phyloP scores from a whole-genome alignment of 2,329 filamentous ascomycete species.

The Didymella pinodella region DNA sequence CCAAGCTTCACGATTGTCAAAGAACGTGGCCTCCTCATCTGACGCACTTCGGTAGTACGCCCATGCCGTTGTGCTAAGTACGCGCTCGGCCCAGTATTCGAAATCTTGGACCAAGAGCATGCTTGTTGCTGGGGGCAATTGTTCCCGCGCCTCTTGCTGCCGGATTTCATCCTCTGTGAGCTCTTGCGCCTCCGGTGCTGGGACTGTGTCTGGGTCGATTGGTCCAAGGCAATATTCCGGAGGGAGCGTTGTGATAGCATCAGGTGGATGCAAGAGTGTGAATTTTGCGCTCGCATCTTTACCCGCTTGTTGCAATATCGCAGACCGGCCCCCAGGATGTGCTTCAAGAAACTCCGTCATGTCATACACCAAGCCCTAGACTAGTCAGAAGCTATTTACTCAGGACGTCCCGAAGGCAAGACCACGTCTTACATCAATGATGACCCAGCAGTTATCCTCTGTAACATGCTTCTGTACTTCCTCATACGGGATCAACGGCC shows the following conservation, averaged over 20 bases:
- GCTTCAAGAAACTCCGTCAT: slow-evolving; percentile 10
- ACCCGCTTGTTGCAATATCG: slow-evolving; percentile 12
- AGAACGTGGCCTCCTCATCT: slow-evolving; percentile 11
- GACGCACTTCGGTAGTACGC: slow-evolving; percentile 11
- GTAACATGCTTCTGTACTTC: slow-evolving; percentile 12
- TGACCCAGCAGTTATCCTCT: slow-evolving; percentile 9
- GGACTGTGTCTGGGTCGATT: slow-evolving; percentile 7
- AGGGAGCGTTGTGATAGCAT: slow-evolving; percentile 4
- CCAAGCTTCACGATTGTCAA: slow-evolving; percentile 12
- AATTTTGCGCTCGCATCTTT: slow-evolving; percentile 10
- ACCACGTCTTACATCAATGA: neutral
- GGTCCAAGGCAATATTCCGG: slow-evolving; percentile 6
- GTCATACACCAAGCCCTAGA: slow-evolving; percentile 8
- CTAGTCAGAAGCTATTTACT: neutral
- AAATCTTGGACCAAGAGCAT: slow-evolving; percentile 11
- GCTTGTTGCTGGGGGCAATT: slow-evolving; percentile 7
- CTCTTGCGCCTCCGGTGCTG: slow-evolving; percentile 1
- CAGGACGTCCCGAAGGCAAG: too few species aligned
- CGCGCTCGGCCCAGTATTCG: slow-evolving; percentile 11
- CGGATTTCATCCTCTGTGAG: slow-evolving; percentile 4
- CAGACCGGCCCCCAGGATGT: slow-evolving; percentile 9
- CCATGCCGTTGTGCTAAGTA: slow-evolving; percentile 14
- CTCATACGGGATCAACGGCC: slow-evolving; percentile 1
- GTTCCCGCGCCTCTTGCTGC: slow-evolving; percentile 2
- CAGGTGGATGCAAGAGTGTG: slow-evolving; percentile 10